Evolutionary conservation across 805 yeast genomes (phyloP).

Genomic region (Suhomyces vadensis): DNA sequence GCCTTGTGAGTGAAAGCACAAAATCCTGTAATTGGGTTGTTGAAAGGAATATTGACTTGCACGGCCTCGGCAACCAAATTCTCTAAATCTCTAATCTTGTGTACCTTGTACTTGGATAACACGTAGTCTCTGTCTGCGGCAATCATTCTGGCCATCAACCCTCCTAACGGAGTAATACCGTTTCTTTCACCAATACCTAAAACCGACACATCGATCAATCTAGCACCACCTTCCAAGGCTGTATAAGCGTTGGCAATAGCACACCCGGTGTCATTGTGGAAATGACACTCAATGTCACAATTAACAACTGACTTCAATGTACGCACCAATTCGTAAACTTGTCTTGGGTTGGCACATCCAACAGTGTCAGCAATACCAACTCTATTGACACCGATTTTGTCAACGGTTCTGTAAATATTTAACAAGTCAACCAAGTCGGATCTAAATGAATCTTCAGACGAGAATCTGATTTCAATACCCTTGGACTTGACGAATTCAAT

Average conservation of each 20-base stretch:
- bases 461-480: conserved; percentile 59
- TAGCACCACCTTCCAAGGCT: conserved; percentile 64
- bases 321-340: conserved; percentile 59
- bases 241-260: conserved; percentile 65
- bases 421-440: conserved; percentile 60
- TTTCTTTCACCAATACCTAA: conserved; percentile 66
- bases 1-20: conserved; percentile 68
- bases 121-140: conserved; percentile 62
- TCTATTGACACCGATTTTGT: conserved; percentile 61
- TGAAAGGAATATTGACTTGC: conserved; percentile 59
- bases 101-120: conserved; percentile 55
- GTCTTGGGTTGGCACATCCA: conserved; percentile 66
- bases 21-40: conserved; percentile 64
- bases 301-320: conserved; percentile 57
- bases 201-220: conserved; percentile 57
- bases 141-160: conserved; percentile 64
- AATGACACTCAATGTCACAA: conserved; percentile 62
- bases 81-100: conserved; percentile 58
- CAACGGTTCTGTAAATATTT: conserved; percentile 60
- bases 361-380: conserved; percentile 66
- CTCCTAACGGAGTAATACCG: conserved; percentile 63
- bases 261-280: conserved; percentile 66
- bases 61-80: conserved; percentile 61
- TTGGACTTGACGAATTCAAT: conserved; percentile 61
- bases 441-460: conserved; percentile 62